phyloP scores from a whole-genome alignment of 73 alveolate genomes.

The Uronychia binucleata region DNA sequence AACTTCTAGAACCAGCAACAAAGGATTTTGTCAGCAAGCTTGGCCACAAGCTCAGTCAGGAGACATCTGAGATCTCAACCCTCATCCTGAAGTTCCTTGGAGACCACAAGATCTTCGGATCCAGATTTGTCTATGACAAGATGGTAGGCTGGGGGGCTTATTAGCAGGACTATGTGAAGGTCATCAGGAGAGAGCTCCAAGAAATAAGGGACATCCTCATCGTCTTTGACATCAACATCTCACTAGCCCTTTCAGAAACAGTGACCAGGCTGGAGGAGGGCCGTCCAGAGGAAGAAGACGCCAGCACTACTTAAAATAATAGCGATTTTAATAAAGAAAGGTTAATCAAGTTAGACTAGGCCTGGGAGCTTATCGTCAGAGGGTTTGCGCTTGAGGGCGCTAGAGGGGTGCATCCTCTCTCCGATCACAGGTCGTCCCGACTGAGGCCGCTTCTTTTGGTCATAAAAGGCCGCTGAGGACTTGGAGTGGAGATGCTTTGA shows the following conservation, averaged over 20 bases:
- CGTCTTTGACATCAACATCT: not conserved
- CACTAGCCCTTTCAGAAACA: not conserved
- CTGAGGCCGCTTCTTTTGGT: too few relatives aligned
- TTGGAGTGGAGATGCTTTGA: too few relatives aligned
- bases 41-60: not conserved
- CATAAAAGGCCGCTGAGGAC: too few relatives aligned
- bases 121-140: not conserved
- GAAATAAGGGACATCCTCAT: constrained; percentile 6
- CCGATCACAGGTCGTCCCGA: too few relatives aligned
- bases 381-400: too few relatives aligned
- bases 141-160: not conserved
- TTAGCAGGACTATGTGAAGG: constrained; percentile 2
- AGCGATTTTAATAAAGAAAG: too few relatives aligned
- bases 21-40: not conserved
- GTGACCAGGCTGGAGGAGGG: not conserved
- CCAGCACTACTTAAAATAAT: too few relatives aligned
- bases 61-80: not conserved
- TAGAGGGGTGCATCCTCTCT: too few relatives aligned
- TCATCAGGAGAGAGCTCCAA: constrained; percentile 7
- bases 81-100: not conserved
- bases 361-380: too few relatives aligned
- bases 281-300: too few relatives aligned
- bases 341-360: too few relatives aligned
- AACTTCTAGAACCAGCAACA: not conserved
- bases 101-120: not conserved